Percentiles rank a stretch among this genome's conserved stretches.
These are phyloP conservation scores for Guyanaporus albipodus DNA, from an alignment of 768 basidiomycete species.

Conservation along the genomic window DNA sequence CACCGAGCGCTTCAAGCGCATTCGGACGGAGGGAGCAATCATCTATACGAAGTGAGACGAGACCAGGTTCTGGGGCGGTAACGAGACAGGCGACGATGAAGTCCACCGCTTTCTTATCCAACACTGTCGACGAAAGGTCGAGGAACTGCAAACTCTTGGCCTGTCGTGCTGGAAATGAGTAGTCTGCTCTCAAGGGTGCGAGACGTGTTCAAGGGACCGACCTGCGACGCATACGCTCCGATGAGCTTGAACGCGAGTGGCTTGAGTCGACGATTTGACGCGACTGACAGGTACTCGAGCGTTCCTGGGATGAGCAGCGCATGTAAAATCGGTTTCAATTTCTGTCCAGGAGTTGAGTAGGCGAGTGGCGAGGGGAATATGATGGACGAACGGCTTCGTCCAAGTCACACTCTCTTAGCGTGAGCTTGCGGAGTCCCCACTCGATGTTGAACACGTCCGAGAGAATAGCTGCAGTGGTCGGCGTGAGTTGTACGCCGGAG, in stretches of 20 bases:
- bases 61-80: slow-evolving; percentile 35
- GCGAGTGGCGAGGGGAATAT: neutral
- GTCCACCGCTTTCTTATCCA: slow-evolving; percentile 85
- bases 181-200: too few species aligned
- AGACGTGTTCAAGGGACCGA: slow-evolving; percentile 23
- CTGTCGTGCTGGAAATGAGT: slow-evolving; percentile 35
- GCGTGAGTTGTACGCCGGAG: slow-evolving; percentile 72
- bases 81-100: slow-evolving; percentile 70
- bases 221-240: slow-evolving; percentile 77
- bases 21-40: slow-evolving; percentile 75
- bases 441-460: slow-evolving; percentile 91
- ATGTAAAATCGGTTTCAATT: slow-evolving; percentile 86
- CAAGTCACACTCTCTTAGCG: slow-evolving; percentile 82
- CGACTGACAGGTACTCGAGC: slow-evolving; percentile 78
- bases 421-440: slow-evolving; percentile 86
- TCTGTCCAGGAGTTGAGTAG: slow-evolving; percentile 38
- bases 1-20: slow-evolving; percentile 78
- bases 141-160: slow-evolving; percentile 78
- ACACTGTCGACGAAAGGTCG: slow-evolving; percentile 79
- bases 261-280: slow-evolving; percentile 83
- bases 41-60: slow-evolving; percentile 83
- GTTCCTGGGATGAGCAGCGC: slow-evolving; percentile 80
- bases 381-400: slow-evolving; percentile 62
- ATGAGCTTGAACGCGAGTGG: slow-evolving; percentile 71
- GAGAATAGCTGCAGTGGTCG: slow-evolving; percentile 69